Base-by-base conservation (phyloP, 2,329 filamentous ascomycete genomes). In the Colletotrichum acutatum region DNA sequence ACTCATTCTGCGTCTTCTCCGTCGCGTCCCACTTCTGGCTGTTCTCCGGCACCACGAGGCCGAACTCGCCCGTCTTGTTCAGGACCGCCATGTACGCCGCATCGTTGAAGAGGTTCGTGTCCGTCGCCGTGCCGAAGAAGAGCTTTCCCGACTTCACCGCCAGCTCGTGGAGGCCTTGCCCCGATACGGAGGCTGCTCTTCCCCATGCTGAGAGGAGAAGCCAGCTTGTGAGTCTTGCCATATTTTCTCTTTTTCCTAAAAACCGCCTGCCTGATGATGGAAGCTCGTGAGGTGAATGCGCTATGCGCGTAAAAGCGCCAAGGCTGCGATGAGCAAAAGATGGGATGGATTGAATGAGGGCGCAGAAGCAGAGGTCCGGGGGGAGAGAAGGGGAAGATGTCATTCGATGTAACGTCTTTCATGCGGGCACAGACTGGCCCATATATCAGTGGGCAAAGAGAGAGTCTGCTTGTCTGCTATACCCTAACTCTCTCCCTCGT, bases 121-220 rank as follows among this genome's bases (percentile, higher is more conserved):
- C 90, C 42, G 90, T 90, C 4, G 90, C 90, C 1, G 90, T 87
- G 63, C 90, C 90, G 68, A 91, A 92, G 82, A 91, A 92, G 73
- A 84, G 78, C 67, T 88, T 83, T 7, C 89, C 89, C 34, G 87
- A 86, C 67, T 85, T 83, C 68, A 86, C 84, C 6, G 89, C 89
- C 19, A 87, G 81, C 42, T 83, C 78, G 76, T 89, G 81, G 6
- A 90, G 84, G 28, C 72, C 72, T 70, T 85, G 83, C 30, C 75
- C 81, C 4, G 77, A 75, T 2, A 26, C 57, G 49, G 2, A 46
- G 30, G 22, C 19, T 22, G 8, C 52, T 11, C 49, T 32, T 11
- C 49, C 30, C 14, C 22, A 56, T 30, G 24, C 14, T 22, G 24
- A 42, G 14, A 56, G 7, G 22, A n/a, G 8, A 24, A 65, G 5